phyloP scores from a whole-genome alignment of 164 flowering plant genomes.

The Chimonanthus praecox region DNA sequence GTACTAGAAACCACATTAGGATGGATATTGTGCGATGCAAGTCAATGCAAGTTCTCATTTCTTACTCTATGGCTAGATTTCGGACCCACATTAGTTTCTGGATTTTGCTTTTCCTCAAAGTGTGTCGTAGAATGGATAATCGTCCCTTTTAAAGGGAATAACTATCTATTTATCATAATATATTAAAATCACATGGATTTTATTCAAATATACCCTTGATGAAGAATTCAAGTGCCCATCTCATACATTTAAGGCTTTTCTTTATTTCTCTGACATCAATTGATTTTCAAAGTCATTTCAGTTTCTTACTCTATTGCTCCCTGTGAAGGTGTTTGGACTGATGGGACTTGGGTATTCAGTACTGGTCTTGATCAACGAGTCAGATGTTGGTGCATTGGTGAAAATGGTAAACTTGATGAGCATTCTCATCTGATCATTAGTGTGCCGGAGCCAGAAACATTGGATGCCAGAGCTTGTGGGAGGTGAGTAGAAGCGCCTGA shows the following conservation, averaged over 20 bases:
- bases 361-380: conserved; percentile 97
- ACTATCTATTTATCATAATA: too few species aligned
- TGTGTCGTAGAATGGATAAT: too few species aligned
- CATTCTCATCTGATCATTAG: conserved; percentile 49
- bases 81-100: too few species aligned
- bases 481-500: conserved; percentile 37
- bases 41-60: too few species aligned
- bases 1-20: neutral
- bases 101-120: too few species aligned
- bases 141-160: too few species aligned
- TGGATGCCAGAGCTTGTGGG: conserved; percentile 58
- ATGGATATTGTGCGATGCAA: neutral
- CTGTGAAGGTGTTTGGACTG: conserved; percentile 85
- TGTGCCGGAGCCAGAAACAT: conserved; percentile 95
- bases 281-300: neutral
- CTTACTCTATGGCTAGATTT: too few species aligned
- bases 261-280: too few species aligned
- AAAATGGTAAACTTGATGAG: conserved; percentile 50
- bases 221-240: too few species aligned
- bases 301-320: conserved; percentile 7
- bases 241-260: too few species aligned
- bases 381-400: conserved; percentile 63
- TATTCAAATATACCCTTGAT: too few species aligned
- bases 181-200: too few species aligned
- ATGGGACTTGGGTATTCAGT: conserved; percentile 84